Percentiles rank a stretch among this genome's conserved stretches.
phyloP scores from a whole-genome alignment of 768 basidiomycete genomes.

The Coprinopsis marcescibilis region DNA sequence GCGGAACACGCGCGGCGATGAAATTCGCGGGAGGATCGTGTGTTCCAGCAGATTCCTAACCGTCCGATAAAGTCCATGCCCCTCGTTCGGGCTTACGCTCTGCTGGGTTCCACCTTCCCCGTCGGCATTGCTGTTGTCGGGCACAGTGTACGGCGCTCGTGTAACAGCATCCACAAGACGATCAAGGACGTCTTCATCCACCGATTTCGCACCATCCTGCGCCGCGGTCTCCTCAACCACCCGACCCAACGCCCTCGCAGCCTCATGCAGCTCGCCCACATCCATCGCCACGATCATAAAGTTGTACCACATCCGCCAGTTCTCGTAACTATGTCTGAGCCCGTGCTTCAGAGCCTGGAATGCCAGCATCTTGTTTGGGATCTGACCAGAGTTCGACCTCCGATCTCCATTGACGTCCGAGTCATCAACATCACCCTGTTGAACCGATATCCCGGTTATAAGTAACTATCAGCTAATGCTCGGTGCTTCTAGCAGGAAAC shows the following conservation, averaged over 20 bases:
- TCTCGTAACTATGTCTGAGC: slow-evolving; percentile 75
- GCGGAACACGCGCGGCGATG: slow-evolving; percentile 72
- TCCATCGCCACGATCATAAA: slow-evolving; percentile 93
- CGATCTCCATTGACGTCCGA: background rate
- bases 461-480: slow-evolving; percentile 3
- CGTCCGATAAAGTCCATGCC: slow-evolving; percentile 57
- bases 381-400: slow-evolving; percentile 34
- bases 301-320: slow-evolving; percentile 99
- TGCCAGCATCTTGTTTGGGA: slow-evolving; percentile 78
- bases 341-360: slow-evolving; percentile 92
- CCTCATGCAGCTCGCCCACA: slow-evolving; percentile 87
- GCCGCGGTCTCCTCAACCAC: slow-evolving; percentile 71
- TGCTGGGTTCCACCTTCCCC: slow-evolving; percentile 21
- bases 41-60: slow-evolving; percentile 71
- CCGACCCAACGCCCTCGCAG: slow-evolving; percentile 75
- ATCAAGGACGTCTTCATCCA: slow-evolving; percentile 87
- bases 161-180: slow-evolving; percentile 86
- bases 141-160: slow-evolving; percentile 36
- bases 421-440: background rate
- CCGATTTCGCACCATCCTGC: slow-evolving; percentile 43
- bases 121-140: slow-evolving; percentile 33
- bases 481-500: background rate
- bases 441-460: background rate
- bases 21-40: slow-evolving; percentile 77
- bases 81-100: slow-evolving; percentile 50